Percentiles rank a stretch among this genome's conserved stretches.
phyloP scores from a whole-genome alignment of 2,329 filamentous ascomycete species.

The Juglanconis oblonga region DNA sequence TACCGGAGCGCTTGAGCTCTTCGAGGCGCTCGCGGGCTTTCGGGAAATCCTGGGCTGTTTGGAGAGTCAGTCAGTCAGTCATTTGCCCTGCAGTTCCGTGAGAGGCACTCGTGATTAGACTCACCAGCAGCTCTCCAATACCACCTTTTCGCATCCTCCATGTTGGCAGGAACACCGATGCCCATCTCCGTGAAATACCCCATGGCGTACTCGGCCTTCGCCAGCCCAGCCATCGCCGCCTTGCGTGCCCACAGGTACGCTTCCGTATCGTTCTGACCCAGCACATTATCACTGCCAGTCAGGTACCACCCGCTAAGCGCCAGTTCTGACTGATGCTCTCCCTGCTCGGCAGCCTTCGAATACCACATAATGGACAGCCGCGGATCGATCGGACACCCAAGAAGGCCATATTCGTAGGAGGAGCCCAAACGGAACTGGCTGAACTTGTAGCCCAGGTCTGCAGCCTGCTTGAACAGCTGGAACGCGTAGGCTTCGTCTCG shows the following conservation, averaged over 20 bases:
- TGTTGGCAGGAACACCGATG: slow-evolving; percentile 79
- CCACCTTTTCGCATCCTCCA: slow-evolving; percentile 97
- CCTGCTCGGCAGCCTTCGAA: slow-evolving; percentile 82
- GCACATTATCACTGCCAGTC: slow-evolving; percentile 81
- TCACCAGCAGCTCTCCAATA: slow-evolving; percentile 95
- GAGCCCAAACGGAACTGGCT: slow-evolving; percentile 87
- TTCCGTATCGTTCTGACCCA: slow-evolving; percentile 91
- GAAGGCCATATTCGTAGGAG: slow-evolving; percentile 82
- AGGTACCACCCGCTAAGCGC: slow-evolving; percentile 90
- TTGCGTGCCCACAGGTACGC: slow-evolving; percentile 97
- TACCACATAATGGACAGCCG: slow-evolving; percentile 92
- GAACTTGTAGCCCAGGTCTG: slow-evolving; percentile 89
- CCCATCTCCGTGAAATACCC: slow-evolving; percentile 96
- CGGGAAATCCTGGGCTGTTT: slow-evolving; percentile 82
- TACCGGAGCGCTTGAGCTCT: slow-evolving; percentile 80
- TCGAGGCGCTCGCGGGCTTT: slow-evolving; percentile 91
- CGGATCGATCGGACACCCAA: slow-evolving; percentile 80
- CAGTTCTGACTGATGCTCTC: slow-evolving; percentile 89
- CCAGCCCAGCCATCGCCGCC: slow-evolving; percentile 79
- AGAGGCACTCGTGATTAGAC: slow-evolving; percentile 36
- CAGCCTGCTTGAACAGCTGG: slow-evolving; percentile 80
- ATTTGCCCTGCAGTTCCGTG: neutral
- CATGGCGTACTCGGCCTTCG: slow-evolving; percentile 97
- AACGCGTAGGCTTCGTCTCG: slow-evolving; percentile 79
- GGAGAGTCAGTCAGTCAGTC: slow-evolving; percentile 26